Percentiles rank a stretch among this genome's conserved stretches.
These are phyloP conservation scores for Mrakia blollopis DNA, from an alignment of 768 basidiomycete species.

Conservation along the genomic window DNA sequence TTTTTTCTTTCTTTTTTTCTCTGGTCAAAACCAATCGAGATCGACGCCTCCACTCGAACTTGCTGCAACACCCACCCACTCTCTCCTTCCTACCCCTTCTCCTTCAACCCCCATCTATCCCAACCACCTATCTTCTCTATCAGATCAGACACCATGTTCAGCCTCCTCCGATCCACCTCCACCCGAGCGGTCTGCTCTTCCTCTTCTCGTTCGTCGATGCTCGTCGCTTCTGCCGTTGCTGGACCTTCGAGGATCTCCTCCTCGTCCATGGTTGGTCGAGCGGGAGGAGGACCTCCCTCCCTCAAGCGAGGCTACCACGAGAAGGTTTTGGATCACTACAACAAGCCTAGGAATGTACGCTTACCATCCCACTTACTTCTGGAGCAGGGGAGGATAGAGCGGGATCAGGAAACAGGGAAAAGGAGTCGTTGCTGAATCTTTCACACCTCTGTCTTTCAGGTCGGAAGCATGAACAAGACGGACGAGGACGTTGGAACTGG, in stretches of 20 bases:
- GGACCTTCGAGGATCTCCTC: slow-evolving; percentile 1
- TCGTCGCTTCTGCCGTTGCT: neutral
- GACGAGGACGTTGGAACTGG: slow-evolving; percentile 93
- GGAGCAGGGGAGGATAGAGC: too few species aligned
- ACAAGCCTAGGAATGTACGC: slow-evolving; percentile 89
- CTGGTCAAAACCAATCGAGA: too few species aligned
- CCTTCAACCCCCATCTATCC: neutral
- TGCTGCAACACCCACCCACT: too few species aligned
- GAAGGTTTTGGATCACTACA: slow-evolving; percentile 88
- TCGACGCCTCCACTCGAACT: too few species aligned
- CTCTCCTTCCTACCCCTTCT: neutral
- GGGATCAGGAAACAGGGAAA: neutral
- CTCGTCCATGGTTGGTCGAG: neutral
- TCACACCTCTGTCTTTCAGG: slow-evolving; percentile 53
- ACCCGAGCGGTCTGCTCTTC: neutral
- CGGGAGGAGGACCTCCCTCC: neutral
- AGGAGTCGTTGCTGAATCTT: neutral
- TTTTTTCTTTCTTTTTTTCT: too few species aligned
- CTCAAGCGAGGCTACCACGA: slow-evolving; percentile 74
- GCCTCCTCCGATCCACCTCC: slow-evolving; percentile 1
- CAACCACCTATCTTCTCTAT: neutral
- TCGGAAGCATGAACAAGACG: slow-evolving; percentile 89
- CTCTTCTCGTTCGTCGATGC: neutral
- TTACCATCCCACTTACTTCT: slow-evolving; percentile 32
- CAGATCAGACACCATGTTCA: neutral